Evolutionary conservation across 2,329 filamentous ascomycete genomes (phyloP).

Genomic region (Fusarium albidum): DNA sequence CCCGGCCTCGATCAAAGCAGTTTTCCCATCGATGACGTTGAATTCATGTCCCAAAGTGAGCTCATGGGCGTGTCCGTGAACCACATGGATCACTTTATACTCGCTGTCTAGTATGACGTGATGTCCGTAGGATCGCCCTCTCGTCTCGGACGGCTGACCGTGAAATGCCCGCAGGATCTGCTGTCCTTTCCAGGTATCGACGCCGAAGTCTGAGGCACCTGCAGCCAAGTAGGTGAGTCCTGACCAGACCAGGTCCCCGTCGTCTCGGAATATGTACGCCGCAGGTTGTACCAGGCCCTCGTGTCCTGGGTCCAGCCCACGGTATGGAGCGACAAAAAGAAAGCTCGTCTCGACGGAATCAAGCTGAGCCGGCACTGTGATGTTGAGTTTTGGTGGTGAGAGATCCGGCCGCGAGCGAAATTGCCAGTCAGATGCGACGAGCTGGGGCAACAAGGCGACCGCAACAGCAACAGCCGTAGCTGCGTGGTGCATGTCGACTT

Average conservation of each 20-base stretch:
- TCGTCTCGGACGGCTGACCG: neutral
- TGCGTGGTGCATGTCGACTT: too few species aligned
- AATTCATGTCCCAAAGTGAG: neutral
- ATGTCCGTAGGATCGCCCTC: neutral
- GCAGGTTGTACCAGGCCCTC: neutral
- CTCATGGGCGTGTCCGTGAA: neutral
- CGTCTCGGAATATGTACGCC: neutral
- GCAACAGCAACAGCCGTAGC: too few species aligned
- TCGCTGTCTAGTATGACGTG: neutral
- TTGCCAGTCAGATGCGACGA: too few species aligned
- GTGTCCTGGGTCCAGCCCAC: neutral
- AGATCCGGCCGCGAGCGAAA: constrained; percentile 1
- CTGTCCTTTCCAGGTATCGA: neutral
- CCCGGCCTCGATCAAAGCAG: neutral
- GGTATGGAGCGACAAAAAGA: neutral
- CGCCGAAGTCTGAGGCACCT: neutral
- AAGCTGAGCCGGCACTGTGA: neutral
- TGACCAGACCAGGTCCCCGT: neutral
- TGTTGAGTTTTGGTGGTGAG: neutral
- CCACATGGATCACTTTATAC: neutral
- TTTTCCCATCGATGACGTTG: neutral
- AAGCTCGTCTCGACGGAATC: neutral
- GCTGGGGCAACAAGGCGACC: too few species aligned
- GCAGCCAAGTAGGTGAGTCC: neutral
- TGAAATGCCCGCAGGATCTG: neutral